Evolutionary conservation across 495 filamentous ascomycete genomes (phyloP).

Genomic region (Pyrenopolyporus hunteri): DNA sequence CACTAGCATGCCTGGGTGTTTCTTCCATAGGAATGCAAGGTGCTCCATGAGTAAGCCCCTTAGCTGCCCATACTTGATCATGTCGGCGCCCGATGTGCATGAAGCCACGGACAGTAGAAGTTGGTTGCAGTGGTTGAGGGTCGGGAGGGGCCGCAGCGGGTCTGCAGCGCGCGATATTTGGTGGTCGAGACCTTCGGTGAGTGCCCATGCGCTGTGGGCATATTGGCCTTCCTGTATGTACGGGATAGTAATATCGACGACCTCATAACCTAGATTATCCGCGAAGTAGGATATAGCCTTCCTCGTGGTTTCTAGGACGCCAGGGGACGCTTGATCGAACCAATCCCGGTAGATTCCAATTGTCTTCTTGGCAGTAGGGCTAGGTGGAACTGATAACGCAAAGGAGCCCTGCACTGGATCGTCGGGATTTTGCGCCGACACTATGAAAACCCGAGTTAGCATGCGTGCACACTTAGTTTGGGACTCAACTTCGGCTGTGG

Average conservation of each 20-base stretch:
- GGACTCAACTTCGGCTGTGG: no score
- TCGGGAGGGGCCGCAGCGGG: constrained; percentile 27
- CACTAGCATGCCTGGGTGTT: constrained; percentile 77
- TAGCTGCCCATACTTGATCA: constrained; percentile 76
- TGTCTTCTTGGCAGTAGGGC: constrained; percentile 47
- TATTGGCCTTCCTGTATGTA: constrained; percentile 74
- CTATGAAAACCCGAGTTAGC: constrained; percentile 34
- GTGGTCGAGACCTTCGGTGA: constrained; percentile 65
- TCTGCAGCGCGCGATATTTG: constrained; percentile 37
- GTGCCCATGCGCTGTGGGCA: constrained; percentile 82
- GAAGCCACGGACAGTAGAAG: constrained; percentile 69
- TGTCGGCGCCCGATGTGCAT: constrained; percentile 70
- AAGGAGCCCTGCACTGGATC: constrained; percentile 48
- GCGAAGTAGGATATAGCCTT: constrained; percentile 66
- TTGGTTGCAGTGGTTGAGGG: constrained; percentile 73
- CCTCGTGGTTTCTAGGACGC: constrained; percentile 66
- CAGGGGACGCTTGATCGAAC: constrained; percentile 69
- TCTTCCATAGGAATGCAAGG: constrained; percentile 71
- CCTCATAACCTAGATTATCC: constrained; percentile 63
- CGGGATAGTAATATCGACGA: constrained; percentile 77
- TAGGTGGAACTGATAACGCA: constrained; percentile 52
- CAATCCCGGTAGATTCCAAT: constrained; percentile 80
- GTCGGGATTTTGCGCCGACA: constrained; percentile 71
- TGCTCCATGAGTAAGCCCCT: constrained; percentile 83
- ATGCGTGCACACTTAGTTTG: no score